These are phyloP conservation scores for Botrytis cinerea DNA, from an alignment of 2,329 filamentous ascomycete genomes.

Conservation along the genomic window DNA sequence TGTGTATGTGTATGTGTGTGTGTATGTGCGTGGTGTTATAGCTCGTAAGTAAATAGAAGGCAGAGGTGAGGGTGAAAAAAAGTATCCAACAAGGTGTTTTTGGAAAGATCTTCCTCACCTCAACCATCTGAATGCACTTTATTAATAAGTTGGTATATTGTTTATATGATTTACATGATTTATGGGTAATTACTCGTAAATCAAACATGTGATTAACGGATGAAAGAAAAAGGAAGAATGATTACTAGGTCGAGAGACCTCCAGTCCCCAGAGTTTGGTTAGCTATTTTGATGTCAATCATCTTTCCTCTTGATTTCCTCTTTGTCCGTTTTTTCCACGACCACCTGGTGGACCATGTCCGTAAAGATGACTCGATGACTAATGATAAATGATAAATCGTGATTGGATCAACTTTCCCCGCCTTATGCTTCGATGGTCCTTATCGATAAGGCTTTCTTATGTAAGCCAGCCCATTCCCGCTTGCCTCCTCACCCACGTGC, in stretches of 20 bases:
- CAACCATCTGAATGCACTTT: no score
- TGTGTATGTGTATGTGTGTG: background rate
- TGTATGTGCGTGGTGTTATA: background rate
- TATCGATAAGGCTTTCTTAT: constrained; percentile 10
- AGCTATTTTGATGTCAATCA: background rate
- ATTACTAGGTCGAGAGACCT: no score
- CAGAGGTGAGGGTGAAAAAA: background rate
- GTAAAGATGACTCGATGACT: background rate
- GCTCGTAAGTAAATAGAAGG: background rate
- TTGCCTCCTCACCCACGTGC: no score
- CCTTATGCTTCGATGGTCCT: background rate
- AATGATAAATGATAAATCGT: background rate
- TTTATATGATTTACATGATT: no score
- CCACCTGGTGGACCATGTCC: no score
- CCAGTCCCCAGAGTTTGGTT: background rate
- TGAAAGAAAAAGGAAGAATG: background rate
- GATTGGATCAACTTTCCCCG: background rate
- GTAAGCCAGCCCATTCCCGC: background rate
- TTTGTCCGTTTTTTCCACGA: no score
- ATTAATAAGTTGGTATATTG: no score
- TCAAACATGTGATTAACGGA: background rate
- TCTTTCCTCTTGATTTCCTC: no score
- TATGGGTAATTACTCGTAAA: background rate
- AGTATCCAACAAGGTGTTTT: constrained; percentile 25
- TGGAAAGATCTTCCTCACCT: background rate